Evolutionary conservation across 495 filamentous ascomycete genomes (phyloP).

Genomic region (Penicillium malachiteum): DNA sequence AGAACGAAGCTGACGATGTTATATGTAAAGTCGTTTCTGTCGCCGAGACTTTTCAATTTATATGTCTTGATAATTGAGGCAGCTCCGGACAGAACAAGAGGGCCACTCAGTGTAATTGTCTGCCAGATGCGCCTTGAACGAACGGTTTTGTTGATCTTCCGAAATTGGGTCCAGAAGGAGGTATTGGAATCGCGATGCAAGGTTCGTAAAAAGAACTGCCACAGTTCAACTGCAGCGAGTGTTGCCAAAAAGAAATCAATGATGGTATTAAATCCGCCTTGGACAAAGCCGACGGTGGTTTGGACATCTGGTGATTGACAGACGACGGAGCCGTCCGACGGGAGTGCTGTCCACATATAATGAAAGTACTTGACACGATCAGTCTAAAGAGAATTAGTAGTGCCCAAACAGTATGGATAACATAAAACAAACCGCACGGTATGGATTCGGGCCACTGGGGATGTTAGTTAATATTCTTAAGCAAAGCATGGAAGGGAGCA

Average conservation of each 20-base stretch:
- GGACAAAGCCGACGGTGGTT: conserved; percentile 36
- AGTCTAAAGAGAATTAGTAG: conserved; percentile 17
- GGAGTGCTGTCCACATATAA: conserved; percentile 42
- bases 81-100: conserved; percentile 31
- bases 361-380: conserved; percentile 36
- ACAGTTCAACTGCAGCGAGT: conserved; percentile 35
- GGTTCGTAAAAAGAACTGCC: conserved; percentile 36
- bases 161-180: conserved; percentile 31
- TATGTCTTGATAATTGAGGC: conserved; percentile 41
- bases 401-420: neutral
- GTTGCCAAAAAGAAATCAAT: conserved; percentile 34
- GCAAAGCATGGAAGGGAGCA: no score
- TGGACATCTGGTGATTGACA: conserved; percentile 37
- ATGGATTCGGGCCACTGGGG: conserved; percentile 30
- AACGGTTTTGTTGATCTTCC: conserved; percentile 29
- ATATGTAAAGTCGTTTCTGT: conserved; percentile 33
- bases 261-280: conserved; percentile 39
- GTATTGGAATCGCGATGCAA: conserved; percentile 25
- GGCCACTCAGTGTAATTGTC: conserved; percentile 33
- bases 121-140: conserved; percentile 38
- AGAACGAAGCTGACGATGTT: conserved; percentile 38
- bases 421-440: conserved; percentile 22
- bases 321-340: conserved; percentile 31
- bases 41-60: conserved; percentile 32
- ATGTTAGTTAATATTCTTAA: no score